phyloP scores from a whole-genome alignment of 805 yeast genomes.

The Candida caryicola region DNA sequence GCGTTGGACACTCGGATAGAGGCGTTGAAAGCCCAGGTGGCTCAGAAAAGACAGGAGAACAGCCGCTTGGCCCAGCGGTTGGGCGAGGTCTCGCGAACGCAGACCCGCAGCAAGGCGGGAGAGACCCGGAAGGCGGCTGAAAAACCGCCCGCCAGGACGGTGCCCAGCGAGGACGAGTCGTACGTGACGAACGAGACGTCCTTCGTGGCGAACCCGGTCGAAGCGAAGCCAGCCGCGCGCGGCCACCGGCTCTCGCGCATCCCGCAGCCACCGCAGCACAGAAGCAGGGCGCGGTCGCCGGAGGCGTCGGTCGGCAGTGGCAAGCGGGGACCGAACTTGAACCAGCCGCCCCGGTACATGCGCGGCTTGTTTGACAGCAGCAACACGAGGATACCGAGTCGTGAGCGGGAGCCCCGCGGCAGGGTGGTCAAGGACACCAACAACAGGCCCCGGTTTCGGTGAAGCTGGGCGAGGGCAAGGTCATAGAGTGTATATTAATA shows the following conservation, averaged over 20 bases:
- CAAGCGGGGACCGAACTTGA: conserved; percentile 33
- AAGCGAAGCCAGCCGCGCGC: not conserved
- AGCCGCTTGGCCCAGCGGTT: conserved; percentile 21
- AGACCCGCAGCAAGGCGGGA: not conserved
- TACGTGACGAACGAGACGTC: conserved; percentile 24
- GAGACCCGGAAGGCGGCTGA: conserved; percentile 3
- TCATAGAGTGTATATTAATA: too few relatives aligned
- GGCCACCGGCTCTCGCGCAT: conserved; percentile 16
- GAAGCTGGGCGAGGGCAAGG: too few relatives aligned
- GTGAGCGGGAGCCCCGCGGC: conserved; percentile 1
- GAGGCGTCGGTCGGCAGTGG: conserved; percentile 1
- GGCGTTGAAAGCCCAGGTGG: conserved; percentile 19
- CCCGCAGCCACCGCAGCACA: conserved; percentile 15
- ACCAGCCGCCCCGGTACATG: conserved; percentile 45
- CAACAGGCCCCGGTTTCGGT: conserved; percentile 9
- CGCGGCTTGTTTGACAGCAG: conserved; percentile 32
- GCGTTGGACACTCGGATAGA: conserved; percentile 20
- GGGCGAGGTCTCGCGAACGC: conserved; percentile 1
- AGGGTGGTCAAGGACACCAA: not conserved
- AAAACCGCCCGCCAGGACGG: not conserved
- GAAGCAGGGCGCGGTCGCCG: conserved; percentile 1
- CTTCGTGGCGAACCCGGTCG: conserved; percentile 24
- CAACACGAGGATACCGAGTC: conserved; percentile 5
- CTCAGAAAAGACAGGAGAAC: conserved; percentile 21
- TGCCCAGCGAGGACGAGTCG: conserved; percentile 20